Conservation (phyloP, 192 early-diverging fungal species). For the Backusella morwellensis region DNA sequence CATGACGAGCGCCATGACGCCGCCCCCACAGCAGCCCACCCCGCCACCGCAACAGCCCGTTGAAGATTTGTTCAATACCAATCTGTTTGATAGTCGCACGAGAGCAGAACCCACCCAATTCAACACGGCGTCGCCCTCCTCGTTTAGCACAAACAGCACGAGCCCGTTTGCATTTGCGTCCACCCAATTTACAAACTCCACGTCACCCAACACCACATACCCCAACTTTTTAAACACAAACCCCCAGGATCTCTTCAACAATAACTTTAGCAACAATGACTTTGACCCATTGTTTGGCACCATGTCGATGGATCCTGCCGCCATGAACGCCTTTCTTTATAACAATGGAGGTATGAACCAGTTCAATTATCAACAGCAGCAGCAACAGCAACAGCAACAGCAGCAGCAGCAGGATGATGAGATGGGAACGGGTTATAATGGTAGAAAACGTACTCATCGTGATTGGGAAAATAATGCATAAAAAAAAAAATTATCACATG, state of each 20-base stretch:
- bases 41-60: neutral
- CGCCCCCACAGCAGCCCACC: neutral
- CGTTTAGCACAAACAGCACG: neutral
- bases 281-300: conserved; percentile 17
- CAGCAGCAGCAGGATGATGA: neutral
- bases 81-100: neutral
- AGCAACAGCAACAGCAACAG: neutral
- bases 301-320: conserved; percentile 30
- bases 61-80: neutral
- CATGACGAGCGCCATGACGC: neutral
- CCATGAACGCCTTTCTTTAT: conserved; percentile 32
- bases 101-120: neutral
- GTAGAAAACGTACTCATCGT: conserved; percentile 31
- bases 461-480: conserved; percentile 33
- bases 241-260: neutral
- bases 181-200: neutral
- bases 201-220: conserved; percentile 8
- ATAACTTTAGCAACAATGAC: neutral
- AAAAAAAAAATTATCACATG: neutral
- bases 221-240: conserved; percentile 8
- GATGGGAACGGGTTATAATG: neutral
- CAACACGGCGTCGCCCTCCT: neutral
- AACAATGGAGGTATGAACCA: conserved; percentile 11
- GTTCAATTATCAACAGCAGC: conserved; percentile 3
- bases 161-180: neutral